These are phyloP conservation scores for Pelargonium fulgidum DNA, from an alignment of 441 rosid genomes.

Conservation along the genomic window DNA sequence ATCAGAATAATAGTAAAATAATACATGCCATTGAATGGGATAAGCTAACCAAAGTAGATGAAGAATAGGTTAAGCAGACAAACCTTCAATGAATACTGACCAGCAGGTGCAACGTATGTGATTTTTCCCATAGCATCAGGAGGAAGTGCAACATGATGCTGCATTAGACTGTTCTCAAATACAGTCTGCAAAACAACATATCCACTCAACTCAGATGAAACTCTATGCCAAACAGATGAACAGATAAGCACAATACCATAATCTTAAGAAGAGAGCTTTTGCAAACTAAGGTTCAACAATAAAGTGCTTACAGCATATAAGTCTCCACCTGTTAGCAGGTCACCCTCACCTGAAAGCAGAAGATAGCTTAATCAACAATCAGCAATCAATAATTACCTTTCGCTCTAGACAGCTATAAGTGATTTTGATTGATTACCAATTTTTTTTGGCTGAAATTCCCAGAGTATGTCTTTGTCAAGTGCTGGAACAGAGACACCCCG, in stretches of 20 bases:
- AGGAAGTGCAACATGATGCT: conserved; percentile 84
- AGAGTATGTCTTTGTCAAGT: conserved; percentile 81
- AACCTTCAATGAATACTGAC: conserved; percentile 96
- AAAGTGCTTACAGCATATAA: conserved; percentile 78
- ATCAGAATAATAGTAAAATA: background rate
- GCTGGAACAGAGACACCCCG: conserved; percentile 99
- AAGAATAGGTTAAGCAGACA: conserved; percentile 20
- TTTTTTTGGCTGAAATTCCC: conserved; percentile 96
- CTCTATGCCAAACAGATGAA: conserved; percentile 3
- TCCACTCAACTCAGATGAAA: conserved; percentile 12
- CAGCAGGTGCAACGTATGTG: conserved; percentile 86
- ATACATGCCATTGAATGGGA: background rate
- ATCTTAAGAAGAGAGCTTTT: background rate
- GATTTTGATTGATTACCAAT: conserved; percentile 42
- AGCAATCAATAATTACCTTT: conserved; percentile 2
- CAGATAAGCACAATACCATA: background rate
- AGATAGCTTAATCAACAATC: conserved; percentile 6
- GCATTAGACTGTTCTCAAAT: conserved; percentile 89
- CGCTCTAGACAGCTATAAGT: conserved; percentile 2
- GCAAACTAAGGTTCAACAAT: conserved; percentile 18
- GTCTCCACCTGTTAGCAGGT: conserved; percentile 90
- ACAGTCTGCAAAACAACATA: conserved; percentile 58
- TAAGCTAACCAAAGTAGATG: background rate
- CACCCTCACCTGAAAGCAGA: conserved; percentile 75
- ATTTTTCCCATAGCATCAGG: conserved; percentile 98